Conservation (phyloP, 352 stramenopile species). For the Phytophthora tubulina region DNA sequence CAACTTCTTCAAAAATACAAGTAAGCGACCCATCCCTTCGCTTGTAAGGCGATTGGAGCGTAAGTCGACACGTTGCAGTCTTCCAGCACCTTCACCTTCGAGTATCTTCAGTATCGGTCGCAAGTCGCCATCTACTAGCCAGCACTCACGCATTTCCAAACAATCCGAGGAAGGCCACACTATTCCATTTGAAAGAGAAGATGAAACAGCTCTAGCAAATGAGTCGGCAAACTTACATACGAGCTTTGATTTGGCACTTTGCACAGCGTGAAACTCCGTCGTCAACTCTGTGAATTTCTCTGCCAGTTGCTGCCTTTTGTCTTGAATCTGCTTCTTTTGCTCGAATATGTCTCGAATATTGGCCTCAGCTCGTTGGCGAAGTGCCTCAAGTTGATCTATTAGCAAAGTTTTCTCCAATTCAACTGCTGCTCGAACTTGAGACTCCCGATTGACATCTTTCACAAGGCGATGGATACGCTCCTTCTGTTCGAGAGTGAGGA, state of each 20-base stretch:
- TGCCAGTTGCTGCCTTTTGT: slow-evolving; percentile 40
- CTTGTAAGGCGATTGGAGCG: slow-evolving; percentile 70
- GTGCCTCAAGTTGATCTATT: slow-evolving; percentile 50
- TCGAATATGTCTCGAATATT: slow-evolving; percentile 49
- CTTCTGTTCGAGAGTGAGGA: slow-evolving; percentile 55
- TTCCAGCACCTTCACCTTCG: slow-evolving; percentile 24
- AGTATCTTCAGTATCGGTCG: slow-evolving; percentile 53
- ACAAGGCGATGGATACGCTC: slow-evolving; percentile 67
- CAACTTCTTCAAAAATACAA: slow-evolving; percentile 43
- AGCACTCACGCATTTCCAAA: slow-evolving; percentile 64
- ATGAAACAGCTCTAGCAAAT: slow-evolving; percentile 26
- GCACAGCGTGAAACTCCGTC: slow-evolving; percentile 51
- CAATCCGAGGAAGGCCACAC: slow-evolving; percentile 23
- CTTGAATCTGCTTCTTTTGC: slow-evolving; percentile 46
- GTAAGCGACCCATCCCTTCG: slow-evolving; percentile 48
- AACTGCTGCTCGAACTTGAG: slow-evolving; percentile 53
- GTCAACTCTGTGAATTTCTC: slow-evolving; percentile 50
- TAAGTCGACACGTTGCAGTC: slow-evolving; percentile 58
- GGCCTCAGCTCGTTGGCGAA: slow-evolving; percentile 50
- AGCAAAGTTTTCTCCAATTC: slow-evolving; percentile 62
- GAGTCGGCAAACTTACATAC: slow-evolving; percentile 46
- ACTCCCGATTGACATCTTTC: slow-evolving; percentile 58
- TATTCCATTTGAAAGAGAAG: not conserved
- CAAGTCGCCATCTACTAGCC: slow-evolving; percentile 62
- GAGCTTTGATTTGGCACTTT: slow-evolving; percentile 60